Percentiles rank a stretch among this genome's conserved stretches.
Conservation (phyloP, 176 grass and related monocot genomes). For the Oryza australiensis region DNA sequence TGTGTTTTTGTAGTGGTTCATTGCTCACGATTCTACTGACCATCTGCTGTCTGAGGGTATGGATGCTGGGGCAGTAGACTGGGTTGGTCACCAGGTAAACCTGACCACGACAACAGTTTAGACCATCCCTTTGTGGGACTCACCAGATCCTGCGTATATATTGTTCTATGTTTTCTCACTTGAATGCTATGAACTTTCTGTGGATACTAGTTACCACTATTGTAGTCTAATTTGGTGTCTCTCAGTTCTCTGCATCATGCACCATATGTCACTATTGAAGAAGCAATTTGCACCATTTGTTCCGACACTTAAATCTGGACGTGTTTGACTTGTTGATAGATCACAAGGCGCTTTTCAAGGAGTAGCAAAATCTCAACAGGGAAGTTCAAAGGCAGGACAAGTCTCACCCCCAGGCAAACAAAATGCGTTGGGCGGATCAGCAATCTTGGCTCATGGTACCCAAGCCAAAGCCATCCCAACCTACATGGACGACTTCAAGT, state of each 20-base stretch:
- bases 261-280: conserved; percentile 2
- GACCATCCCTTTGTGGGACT: neutral
- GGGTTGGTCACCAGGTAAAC: conserved; percentile 27
- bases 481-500: conserved; percentile 94
- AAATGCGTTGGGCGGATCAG: conserved; percentile 21
- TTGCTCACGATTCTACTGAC: neutral
- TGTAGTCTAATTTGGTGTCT: neutral
- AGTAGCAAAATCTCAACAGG: conserved; percentile 44
- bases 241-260: conserved; percentile 4
- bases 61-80: conserved; percentile 11
- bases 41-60: conserved; percentile 12
- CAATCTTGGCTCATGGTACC: conserved; percentile 46
- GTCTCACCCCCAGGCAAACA: conserved; percentile 30
- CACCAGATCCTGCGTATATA: neutral
- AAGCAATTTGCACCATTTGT: neutral
- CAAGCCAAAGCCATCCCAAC: conserved; percentile 72
- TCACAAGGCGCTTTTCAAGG: conserved; percentile 41
- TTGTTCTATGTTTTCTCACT: conserved; percentile 4
- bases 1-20: conserved; percentile 20
- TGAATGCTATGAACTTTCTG: neutral
- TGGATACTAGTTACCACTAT: neutral
- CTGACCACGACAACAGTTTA: conserved; percentile 20
- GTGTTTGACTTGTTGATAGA: conserved; percentile 30
- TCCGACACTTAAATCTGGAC: conserved; percentile 31
- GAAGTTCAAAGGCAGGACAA: conserved; percentile 41